Base-by-base conservation (phyloP, 1,284 basidiomycete genomes). In the Cronartium quercuum region DNA sequence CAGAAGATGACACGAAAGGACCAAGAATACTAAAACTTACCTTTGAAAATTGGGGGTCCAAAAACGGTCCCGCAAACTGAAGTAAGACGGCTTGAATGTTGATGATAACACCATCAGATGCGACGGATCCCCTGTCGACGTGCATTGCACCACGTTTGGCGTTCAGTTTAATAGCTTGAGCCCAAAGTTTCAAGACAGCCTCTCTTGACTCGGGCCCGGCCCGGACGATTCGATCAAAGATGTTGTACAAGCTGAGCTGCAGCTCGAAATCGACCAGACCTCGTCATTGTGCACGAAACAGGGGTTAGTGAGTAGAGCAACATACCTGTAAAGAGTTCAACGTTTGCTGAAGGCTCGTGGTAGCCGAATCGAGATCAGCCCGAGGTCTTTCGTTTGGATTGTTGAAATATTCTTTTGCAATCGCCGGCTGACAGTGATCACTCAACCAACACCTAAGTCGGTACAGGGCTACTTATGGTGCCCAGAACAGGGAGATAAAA, bases 31-130 rank as follows among this genome's bases (percentile, higher is more conserved):
- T 38, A 64, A 65, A 34, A 63, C 63, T 64, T 78, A 90, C 92
- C 86, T 98, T 98, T 67, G 89, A 88, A 79, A 90, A 95, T 71
- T 86, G 88, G 0, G 91, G 88, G 81, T 98, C 95, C 86, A 98
- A 93, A 81, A 98, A 97, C 0, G 96, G 96, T 78, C 94, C 92
- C n/a, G 93, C 90, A 78, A 99, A 91, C 24, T 89, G 87, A 57
- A 94, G 84, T 34, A 98, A 83, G 21, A 96, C 84, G 47, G 87
- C 86, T 80, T 94, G 91, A 51, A 95, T 79, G 79, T 98, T 98
- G 76, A 92, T 87, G 89, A 98, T 91, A 83, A 92, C 98, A 66
- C 91, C 89, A 80, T 99, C 95, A 0, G 89, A 90, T 0, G 94
- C 88, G 4, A 98, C 94, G 0, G 90, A 91, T 12, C 87, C 85